Percentiles rank a stretch among this genome's conserved stretches.
These are phyloP conservation scores for Cyberlindnera mycetangii DNA, from an alignment of 805 yeast genomes.

Conservation along the genomic window DNA sequence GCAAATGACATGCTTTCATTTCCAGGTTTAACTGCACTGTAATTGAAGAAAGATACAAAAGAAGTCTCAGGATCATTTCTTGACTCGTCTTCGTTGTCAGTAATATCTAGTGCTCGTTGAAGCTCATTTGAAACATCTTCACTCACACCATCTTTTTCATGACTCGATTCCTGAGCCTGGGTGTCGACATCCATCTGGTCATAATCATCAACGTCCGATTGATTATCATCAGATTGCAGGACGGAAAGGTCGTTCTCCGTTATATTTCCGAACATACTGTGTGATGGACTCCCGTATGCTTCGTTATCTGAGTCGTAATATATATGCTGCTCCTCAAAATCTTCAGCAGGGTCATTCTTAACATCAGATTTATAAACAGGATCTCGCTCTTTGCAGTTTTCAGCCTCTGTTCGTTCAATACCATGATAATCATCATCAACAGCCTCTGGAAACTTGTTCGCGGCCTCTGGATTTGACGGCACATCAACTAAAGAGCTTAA, in stretches of 20 bases:
- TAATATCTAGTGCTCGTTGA: background rate
- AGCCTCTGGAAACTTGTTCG: too few relatives aligned
- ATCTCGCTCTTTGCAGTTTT: background rate
- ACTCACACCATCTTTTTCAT: too few relatives aligned
- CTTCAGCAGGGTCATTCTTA: background rate
- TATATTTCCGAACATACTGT: slow-evolving; percentile 25
- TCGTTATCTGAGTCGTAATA: slow-evolving; percentile 28
- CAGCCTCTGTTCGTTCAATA: too few relatives aligned
- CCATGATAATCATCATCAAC: too few relatives aligned
- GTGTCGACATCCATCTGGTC: background rate
- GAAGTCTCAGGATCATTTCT: slow-evolving; percentile 9
- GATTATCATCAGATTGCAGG: slow-evolving; percentile 3
- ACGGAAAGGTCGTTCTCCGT: slow-evolving; percentile 15
- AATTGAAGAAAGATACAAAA: slow-evolving; percentile 23
- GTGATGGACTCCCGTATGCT: slow-evolving; percentile 24
- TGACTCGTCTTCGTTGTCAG: background rate
- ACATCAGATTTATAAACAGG: background rate
- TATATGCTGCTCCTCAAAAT: slow-evolving; percentile 11
- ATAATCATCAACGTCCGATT: background rate
- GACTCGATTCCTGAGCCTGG: background rate
- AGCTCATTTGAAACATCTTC: background rate
- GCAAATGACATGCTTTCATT: slow-evolving; percentile 12
- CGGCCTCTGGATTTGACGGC: background rate
- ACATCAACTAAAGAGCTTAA: too few relatives aligned
- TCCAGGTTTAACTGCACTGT: background rate